Evolutionary conservation across 2,329 filamentous ascomycete species (phyloP), one percentile per base, ranked within the genome.

Genomic region (Trichoderma sp.): DNA sequence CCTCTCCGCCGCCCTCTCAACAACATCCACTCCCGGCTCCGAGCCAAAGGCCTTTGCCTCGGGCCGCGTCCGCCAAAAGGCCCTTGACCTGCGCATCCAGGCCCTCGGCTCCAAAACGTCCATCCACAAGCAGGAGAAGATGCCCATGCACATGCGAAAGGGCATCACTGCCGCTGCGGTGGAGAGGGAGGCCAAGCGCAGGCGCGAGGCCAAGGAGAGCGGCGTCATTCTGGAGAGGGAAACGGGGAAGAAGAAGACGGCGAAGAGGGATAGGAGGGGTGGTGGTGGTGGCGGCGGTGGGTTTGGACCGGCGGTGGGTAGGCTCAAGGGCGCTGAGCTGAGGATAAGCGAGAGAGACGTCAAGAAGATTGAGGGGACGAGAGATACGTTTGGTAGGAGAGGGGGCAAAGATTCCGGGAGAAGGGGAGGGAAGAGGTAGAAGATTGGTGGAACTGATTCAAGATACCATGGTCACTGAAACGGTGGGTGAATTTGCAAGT

Each of bases 131-230:
- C 94, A 97, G 80, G 86, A 90, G 69, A 94, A 91, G 74, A 97
- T 98, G 93, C 95, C 96, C 21, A 91, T 97, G 85, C 82, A 89
- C 52, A 90, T 95, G 76, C 87, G 94, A 69, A 93, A 91, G 80
- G 94, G 95, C n/a, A 97, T 98, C 70, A 82, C 83, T 18, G 85
- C 86, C 1, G 93, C 94, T 64, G 87, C 87, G 26, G 83, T 78
- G 1, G 80, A 83, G 32, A 88, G 87, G 69, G 94, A 97, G 78
- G 82, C 86, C 14, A 91, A 86, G 81, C 83, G 95, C 63, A 84
- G 95, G 46, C 84, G 83, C 51, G 93, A 97, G 78, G 96, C 96
- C 2, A 88, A 86, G 76, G 95, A 98, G 83, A 97, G 95, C 74
- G 96, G 95, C 6, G 90, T 98, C 74, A 89, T 98, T 59, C 82